Evolutionary conservation across 148 eudicot species (phyloP), one percentile per base, ranked within the genome.

Genomic region (Vaccinium myrtillus): DNA sequence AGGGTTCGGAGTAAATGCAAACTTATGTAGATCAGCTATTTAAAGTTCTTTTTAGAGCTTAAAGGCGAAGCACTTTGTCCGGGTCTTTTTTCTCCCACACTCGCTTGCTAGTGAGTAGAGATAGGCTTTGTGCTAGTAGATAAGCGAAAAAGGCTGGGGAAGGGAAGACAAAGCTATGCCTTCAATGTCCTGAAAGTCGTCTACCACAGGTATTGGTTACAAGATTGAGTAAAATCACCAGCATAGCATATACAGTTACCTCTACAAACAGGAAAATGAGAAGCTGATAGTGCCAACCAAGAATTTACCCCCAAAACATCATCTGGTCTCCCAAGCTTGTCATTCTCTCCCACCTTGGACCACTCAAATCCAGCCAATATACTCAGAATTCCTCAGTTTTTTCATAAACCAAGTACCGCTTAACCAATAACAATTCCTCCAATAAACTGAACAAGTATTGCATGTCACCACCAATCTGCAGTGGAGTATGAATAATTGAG

Each of bases 251-350:
- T 89, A 16, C 91, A 88, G 83, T 94, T 91, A 30, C 92, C 92
- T 85, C 86, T 88, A 85, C 92, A 93, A 50, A 93, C 93, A 0
- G 82, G 82, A 84, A 84, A 91, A 89, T 90, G 91, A 21, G 86
- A 85, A 6, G 91, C 92, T 10, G 61, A 84, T 85, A 92, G 82
- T 6, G 87, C 93, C 84, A 94, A 76, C 1, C 98, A 92, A 0
- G 93, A 87, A 89, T 91, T 95, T 79, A 85, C 89, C 82, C 97
- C 95, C 32, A 94, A 46, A 92, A 95, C 86, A 95, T 18, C 85
- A 86, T 73, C 75, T 30, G 75, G 30, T 89, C 91, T 30, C 88
- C 95, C 88, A 95, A 88, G 36, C 86, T 86, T 3, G 61, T 86
- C 81, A 94, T 83, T 30, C 55, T 82, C 63, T 92, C 92, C 98